Evolutionary conservation across 805 yeast species (phyloP), one percentile per base, ranked within the genome.

Genomic region (Danielia reshetovae): DNA sequence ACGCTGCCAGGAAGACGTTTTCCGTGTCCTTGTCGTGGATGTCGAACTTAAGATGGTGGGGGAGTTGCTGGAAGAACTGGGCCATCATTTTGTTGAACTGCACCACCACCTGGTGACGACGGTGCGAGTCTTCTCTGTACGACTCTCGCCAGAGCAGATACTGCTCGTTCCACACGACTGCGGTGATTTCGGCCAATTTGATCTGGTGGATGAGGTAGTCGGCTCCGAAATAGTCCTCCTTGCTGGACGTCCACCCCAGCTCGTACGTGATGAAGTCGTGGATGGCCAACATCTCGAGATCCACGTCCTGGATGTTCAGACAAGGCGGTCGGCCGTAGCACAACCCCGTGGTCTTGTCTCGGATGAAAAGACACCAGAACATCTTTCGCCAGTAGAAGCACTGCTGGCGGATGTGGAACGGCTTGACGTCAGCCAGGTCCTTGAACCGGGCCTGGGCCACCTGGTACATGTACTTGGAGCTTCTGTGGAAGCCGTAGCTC

Each of bases 211-310:
- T 27, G 21, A 27, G 34, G 24, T 24, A 37, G 15, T 35, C 26
- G 3, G 40, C 41, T 10, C 3, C 9, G 2, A 34, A 10, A 3
- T 8, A 4, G 18, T 40, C 32, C 18, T 30, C n/a, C 10, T 6
- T 24, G 10, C 16, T n/a, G 16, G 23, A 10, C 42, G 39, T 38
- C 13, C 25, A 30, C 14, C 13, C 11, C 14, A 29, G 9, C 29
- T 43, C 47, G 29, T 37, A 40, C 22, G 9, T 11, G 4, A 6
- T 30, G 25, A 18, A 40, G 29, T 43, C 47, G 8, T 34, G 42
- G 6, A 32, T 5, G n/a, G 42, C 40, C 17, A 37, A n/a, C 24
- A 29, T 15, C n/a, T 8, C 27, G 4, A 32, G 30, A 15, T 31
- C 30, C 7, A 34, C 8, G 15, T 33, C 32, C n/a, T 22, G 15